Conservation (phyloP, 148 eudicot genomes). For the Chenopodium suecicum region DNA sequence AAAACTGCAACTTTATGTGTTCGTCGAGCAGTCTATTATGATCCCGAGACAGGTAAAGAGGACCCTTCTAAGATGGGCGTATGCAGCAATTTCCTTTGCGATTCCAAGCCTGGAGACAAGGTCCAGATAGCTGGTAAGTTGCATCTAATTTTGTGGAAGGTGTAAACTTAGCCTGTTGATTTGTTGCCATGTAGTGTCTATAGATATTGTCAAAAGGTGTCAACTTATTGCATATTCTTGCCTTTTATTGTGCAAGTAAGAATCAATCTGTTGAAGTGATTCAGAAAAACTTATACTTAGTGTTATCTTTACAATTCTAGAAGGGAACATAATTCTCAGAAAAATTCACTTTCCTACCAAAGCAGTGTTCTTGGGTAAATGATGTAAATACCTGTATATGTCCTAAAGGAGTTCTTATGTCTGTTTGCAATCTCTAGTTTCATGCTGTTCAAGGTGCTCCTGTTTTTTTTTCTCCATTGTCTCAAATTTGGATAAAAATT, state of each 20-base stretch:
- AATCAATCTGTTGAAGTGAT: neutral
- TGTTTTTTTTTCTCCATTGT: neutral
- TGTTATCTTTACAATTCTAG: neutral
- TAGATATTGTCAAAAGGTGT: neutral
- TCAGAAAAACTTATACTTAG: neutral
- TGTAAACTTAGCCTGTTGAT: neutral
- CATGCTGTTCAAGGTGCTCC: neutral
- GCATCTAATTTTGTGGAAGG: neutral
- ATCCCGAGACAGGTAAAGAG: constrained; percentile 90
- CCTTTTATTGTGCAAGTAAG: no score
- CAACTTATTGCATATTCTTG: no score
- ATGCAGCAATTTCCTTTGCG: constrained; percentile 88
- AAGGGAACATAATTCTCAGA: neutral
- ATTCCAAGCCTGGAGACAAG: constrained; percentile 94
- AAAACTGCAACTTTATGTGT: constrained; percentile 91
- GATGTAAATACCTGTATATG: neutral
- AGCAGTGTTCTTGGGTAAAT: neutral
- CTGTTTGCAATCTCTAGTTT: neutral
- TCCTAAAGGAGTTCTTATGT: neutral
- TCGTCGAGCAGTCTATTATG: constrained; percentile 82
- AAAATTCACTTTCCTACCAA: neutral
- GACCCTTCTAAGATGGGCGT: constrained; percentile 78
- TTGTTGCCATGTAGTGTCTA: neutral
- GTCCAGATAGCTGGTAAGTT: constrained; percentile 71
- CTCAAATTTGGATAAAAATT: neutral